Percentiles rank a stretch among this genome's conserved stretches.
These are phyloP conservation scores for Candida incommunis DNA, from an alignment of 805 yeast genomes.

Conservation along the genomic window DNA sequence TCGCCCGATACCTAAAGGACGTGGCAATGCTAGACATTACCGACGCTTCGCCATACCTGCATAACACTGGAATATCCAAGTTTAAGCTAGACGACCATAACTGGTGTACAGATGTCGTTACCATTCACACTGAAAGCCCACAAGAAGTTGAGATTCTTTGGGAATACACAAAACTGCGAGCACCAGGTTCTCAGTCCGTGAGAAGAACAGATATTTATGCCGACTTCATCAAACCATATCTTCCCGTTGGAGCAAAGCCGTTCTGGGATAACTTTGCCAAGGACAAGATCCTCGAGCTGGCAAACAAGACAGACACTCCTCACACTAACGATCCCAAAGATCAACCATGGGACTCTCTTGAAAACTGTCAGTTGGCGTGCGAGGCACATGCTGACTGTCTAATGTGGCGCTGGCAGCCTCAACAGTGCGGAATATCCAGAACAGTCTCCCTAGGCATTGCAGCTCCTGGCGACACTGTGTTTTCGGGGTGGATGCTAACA, in stretches of 20 bases:
- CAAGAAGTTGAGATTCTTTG: constrained; percentile 13
- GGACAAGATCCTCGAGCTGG: constrained; percentile 9
- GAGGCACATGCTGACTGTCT: constrained; percentile 11
- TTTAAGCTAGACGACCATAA: constrained; percentile 6
- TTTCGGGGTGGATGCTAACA: constrained; percentile 16
- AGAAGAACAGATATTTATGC: constrained; percentile 15
- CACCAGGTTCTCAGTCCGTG: constrained; percentile 5
- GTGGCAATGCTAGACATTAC: constrained; percentile 5
- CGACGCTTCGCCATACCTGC: constrained; percentile 6
- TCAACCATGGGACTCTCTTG: constrained; percentile 12
- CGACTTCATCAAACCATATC: constrained; percentile 13
- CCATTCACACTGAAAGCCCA: constrained; percentile 12
- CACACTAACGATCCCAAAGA: background rate
- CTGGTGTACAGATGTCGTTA: constrained; percentile 17
- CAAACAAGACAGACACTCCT: constrained; percentile 3
- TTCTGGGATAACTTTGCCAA: constrained; percentile 19
- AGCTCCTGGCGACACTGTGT: constrained; percentile 7
- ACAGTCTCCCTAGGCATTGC: constrained; percentile 17
- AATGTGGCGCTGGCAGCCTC: constrained; percentile 15
- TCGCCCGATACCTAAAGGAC: constrained; percentile 11
- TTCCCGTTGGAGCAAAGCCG: constrained; percentile 8
- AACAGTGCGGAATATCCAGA: constrained; percentile 10
- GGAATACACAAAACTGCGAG: constrained; percentile 12
- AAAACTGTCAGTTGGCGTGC: constrained; percentile 14
- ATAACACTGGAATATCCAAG: constrained; percentile 1